Evolutionary conservation across 768 basidiomycete species (phyloP), one percentile per base, ranked within the genome.

Genomic region (Dendrothele bispora): DNA sequence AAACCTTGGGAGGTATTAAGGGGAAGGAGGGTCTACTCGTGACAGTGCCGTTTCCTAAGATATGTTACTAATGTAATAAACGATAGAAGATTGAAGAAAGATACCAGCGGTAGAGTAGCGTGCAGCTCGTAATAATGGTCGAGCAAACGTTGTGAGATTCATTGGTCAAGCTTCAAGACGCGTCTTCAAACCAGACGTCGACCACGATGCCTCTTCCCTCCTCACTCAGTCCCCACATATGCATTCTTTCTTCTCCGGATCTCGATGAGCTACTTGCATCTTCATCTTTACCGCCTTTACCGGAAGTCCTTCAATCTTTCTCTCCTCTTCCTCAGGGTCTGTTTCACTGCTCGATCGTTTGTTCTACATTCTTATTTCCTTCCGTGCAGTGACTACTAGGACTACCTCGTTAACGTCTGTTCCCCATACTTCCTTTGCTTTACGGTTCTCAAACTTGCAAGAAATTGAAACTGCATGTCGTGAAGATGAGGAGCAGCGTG

Each of bases 171-270:
- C n/a, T n/a, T n/a, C n/a, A n/a, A n/a, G n/a, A n/a, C n/a, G n/a
- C n/a, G n/a, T n/a, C n/a, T n/a, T n/a, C n/a, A n/a, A n/a, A n/a
- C n/a, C n/a, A n/a, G 21, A 15, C 20, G 14, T 27, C 27, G 32
- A n/a, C 21, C 26, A 82, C 80, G 77, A 64, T 79, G 39, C 75
- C 75, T 18, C 59, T 92, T 32, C 89, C 91, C 3, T 71, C 75
- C 42, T 92, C 91, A 32, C 69, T 93, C 56, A 86, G 87, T 60
- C 91, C 91, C 5, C 91, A 92, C 60, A 75, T 91, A 55, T 88
- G 87, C 56, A 72, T 91, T 14, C 57, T 88, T 28, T 72, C 84
- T 1, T 90, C 89, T 0, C 74, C 77, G 34, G 90, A 93, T 67
- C 77, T 93, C 26, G 64, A 69, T 40, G 73, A 80, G 27, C 73